Percentiles rank a stretch among this genome's conserved stretches.
These are phyloP conservation scores for Poronia punctata DNA, from an alignment of 495 filamentous ascomycete genomes.

Conservation along the genomic window DNA sequence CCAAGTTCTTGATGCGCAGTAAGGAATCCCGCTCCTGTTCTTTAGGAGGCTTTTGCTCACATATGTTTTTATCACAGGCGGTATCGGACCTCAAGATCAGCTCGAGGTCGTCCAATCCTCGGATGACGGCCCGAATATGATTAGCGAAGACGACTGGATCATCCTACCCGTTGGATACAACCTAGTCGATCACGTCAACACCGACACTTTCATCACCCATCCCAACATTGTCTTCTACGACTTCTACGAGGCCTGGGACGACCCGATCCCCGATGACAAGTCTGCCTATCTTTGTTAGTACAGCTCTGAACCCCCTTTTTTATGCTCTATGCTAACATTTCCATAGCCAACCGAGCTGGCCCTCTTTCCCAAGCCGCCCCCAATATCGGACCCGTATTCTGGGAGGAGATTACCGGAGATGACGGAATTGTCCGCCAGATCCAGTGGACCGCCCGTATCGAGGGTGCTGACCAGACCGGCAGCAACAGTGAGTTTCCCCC, in stretches of 20 bases:
- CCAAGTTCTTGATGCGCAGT: constrained; percentile 56
- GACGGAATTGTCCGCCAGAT: constrained; percentile 61
- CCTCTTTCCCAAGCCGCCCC: constrained; percentile 65
- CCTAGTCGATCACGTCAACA: constrained; percentile 67
- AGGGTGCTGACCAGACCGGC: constrained; percentile 41
- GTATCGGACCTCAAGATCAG: constrained; percentile 59
- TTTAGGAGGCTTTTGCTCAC: constrained; percentile 28
- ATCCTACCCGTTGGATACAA: constrained; percentile 68
- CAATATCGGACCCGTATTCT: constrained; percentile 57
- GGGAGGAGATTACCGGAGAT: constrained; percentile 50
- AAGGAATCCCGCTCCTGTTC: constrained; percentile 1
- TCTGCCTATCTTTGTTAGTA: constrained; percentile 31
- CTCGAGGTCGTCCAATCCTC: constrained; percentile 49
- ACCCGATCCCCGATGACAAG: constrained; percentile 30
- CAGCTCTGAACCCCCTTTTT: not conserved
- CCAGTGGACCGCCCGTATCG: constrained; percentile 59
- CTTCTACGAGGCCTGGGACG: constrained; percentile 55
- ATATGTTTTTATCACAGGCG: constrained; percentile 35
- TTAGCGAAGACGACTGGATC: constrained; percentile 53
- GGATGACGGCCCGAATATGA: constrained; percentile 47
- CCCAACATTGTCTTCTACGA: constrained; percentile 56
- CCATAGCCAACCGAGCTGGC: constrained; percentile 45
- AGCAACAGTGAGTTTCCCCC: constrained; percentile 30
- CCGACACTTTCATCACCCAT: constrained; percentile 59
- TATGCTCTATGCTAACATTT: constrained; percentile 15